A percentile compares a stretch with the other conserved stretches of the same genome.
These are phyloP conservation scores for Blastomyces gilchristii DNA, from an alignment of 2,329 filamentous ascomycete species.

Conservation along the genomic window DNA sequence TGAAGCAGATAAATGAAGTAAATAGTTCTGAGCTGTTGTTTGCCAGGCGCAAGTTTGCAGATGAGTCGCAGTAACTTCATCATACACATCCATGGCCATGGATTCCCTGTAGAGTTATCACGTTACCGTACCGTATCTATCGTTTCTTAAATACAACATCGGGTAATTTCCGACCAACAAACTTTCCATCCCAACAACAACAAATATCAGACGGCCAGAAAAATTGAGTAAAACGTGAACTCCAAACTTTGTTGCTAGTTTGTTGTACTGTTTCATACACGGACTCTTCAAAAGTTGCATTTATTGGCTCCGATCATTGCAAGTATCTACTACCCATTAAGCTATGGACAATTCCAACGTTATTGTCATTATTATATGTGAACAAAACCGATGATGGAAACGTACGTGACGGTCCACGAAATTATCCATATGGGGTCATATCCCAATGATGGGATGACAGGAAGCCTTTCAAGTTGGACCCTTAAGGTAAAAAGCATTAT, in stretches of 20 bases:
- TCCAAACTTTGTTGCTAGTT: not conserved
- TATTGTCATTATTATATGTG: not conserved
- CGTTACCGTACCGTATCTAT: conserved; percentile 1
- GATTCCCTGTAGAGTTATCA: not conserved
- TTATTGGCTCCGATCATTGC: not conserved
- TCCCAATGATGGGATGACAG: not conserved
- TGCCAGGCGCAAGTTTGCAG: not conserved
- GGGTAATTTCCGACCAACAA: not conserved
- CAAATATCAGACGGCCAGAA: not conserved
- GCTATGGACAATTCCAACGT: not conserved
- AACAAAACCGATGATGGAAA: not conserved
- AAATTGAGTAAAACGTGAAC: too few relatives aligned
- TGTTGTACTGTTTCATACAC: not conserved
- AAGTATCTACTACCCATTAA: too few relatives aligned
- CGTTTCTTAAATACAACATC: not conserved
- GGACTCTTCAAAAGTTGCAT: not conserved
- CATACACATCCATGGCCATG: too few relatives aligned
- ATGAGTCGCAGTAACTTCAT: too few relatives aligned
- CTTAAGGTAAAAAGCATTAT: not conserved
- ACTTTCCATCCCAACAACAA: too few relatives aligned
- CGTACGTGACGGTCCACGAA: too few relatives aligned
- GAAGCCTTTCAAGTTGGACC: not conserved
- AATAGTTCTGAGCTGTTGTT: not conserved
- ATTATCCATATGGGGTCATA: too few relatives aligned
- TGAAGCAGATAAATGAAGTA: too few relatives aligned